Evolutionary conservation across 352 stramenopile species (phyloP), one percentile per base, ranked within the genome.

Genomic region (Globisporangium spiculum): DNA sequence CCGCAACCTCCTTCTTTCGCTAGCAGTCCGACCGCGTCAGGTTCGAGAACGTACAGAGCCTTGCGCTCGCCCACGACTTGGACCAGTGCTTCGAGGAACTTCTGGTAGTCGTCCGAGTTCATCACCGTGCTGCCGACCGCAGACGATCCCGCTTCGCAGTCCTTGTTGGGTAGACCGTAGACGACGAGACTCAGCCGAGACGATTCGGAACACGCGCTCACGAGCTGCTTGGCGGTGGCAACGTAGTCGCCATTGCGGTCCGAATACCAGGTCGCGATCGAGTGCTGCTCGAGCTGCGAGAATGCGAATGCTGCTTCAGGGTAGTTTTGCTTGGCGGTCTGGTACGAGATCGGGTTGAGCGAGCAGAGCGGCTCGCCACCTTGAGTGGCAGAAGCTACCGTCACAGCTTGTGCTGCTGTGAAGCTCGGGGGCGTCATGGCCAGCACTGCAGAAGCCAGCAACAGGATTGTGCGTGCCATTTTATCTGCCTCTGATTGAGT

Each of bases 161-260:
- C 84, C 61, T 92, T 92, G 71, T 91, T 86, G 4, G 84, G 81
- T 20, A 93, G 65, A 4, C 84, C 86, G 73, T 92, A 91, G 56
- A 92, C 74, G 7, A 92, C 81, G 44, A 90, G 57, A 63, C 68
- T 89, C 18, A 91, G 69, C 3, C 81, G 79, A 44, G 78, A 77
- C 24, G 77, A 75, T 26, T 76, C 63, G 4, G 69, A 32, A 44
- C 82, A 89, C 16, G 63, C 57, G 22, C 63, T 53, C 30, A 88
- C 73, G 7, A 90, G 68, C 36, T 76, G 44, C 53, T 66, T 54
- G 1, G 73, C 71, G 7, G 68, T 76, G 22, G 73, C 41, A 8
- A 65, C 70, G 64, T 85, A 81, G 69, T 86, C 70, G 63, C 71
- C 75, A 54, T 82, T 63, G 36, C 78, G 76, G 66, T 93, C 83